Percentiles rank a stretch among this genome's conserved stretches.
Evolutionary conservation across 805 yeast genomes (phyloP).

Genomic region (Priceomyces castillae): DNA sequence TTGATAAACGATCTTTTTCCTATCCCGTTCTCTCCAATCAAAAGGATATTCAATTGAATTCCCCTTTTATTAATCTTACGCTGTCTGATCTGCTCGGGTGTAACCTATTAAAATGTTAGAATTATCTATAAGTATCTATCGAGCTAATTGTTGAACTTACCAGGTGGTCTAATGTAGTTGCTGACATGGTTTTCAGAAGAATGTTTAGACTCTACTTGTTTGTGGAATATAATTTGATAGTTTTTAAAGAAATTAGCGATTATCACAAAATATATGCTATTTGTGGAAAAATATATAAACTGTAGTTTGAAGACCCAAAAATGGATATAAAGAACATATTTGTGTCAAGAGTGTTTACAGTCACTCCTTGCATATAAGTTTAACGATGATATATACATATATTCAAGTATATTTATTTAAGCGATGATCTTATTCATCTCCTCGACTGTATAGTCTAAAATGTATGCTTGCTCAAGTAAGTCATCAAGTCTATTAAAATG

Average conservation of each 20-base stretch:
- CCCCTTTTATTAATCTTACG: constrained; percentile 20
- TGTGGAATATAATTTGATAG: not conserved
- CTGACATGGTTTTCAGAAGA: not conserved
- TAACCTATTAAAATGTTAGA: constrained; percentile 5
- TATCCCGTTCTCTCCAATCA: constrained; percentile 40
- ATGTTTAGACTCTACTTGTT: not conserved
- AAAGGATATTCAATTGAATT: constrained; percentile 22
- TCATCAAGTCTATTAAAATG: constrained; percentile 77
- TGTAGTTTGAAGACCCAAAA: not conserved
- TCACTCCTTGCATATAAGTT: not conserved
- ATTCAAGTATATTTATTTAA: not conserved
- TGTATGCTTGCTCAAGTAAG: constrained; percentile 78
- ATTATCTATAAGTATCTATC: not conserved
- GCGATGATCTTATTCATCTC: constrained; percentile 54
- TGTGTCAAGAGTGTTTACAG: too few species aligned
- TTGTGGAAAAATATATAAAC: not conserved
- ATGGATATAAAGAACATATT: too few species aligned
- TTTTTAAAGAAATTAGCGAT: not conserved
- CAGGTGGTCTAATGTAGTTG: not conserved
- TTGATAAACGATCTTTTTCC: constrained; percentile 77
- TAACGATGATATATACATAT: not conserved
- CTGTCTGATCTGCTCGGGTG: constrained; percentile 22
- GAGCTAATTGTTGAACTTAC: not conserved
- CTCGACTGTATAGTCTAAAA: constrained; percentile 78
- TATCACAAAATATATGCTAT: not conserved